These are phyloP conservation scores for Triadica sebifera DNA, from an alignment of 345 rosid species.

Conservation along the genomic window DNA sequence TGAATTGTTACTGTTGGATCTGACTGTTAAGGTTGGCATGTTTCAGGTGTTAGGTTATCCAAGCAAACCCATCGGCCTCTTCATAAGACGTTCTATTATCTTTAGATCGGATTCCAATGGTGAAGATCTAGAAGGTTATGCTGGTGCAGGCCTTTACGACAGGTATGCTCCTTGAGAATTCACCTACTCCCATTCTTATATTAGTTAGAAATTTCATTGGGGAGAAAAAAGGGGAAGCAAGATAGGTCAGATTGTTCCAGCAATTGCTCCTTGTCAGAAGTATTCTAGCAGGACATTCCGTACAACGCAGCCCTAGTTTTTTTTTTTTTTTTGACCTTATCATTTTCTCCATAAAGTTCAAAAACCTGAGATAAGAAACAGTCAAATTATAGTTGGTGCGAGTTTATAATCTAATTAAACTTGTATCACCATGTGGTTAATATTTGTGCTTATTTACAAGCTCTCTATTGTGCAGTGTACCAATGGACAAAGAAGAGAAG, in stretches of 20 bases:
- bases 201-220: not conserved
- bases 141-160: constrained; percentile 99
- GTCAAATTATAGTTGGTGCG: not conserved
- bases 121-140: constrained; percentile 98
- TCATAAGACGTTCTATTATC: constrained; percentile 88
- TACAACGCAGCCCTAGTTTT: not conserved
- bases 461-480: constrained; percentile 57
- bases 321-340: not conserved
- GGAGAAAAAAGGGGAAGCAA: not conserved
- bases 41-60: constrained; percentile 90
- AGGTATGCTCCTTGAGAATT: constrained; percentile 50
- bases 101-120: constrained; percentile 97
- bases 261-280: not conserved
- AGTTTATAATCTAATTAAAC: not conserved
- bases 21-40: constrained; percentile 13
- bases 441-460: constrained; percentile 2
- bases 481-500: constrained; percentile 91
- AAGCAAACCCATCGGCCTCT: constrained; percentile 91
- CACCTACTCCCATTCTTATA: not conserved
- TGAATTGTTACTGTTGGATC: constrained; percentile 6
- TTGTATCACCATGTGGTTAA: not conserved
- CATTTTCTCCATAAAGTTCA: too few species aligned
- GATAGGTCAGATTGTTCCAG: not conserved
- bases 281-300: not conserved
- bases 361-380: not conserved